Evolutionary conservation across 2,329 filamentous ascomycete species (phyloP), one percentile per base, ranked within the genome.

Genomic region (Penicillium paneum): DNA sequence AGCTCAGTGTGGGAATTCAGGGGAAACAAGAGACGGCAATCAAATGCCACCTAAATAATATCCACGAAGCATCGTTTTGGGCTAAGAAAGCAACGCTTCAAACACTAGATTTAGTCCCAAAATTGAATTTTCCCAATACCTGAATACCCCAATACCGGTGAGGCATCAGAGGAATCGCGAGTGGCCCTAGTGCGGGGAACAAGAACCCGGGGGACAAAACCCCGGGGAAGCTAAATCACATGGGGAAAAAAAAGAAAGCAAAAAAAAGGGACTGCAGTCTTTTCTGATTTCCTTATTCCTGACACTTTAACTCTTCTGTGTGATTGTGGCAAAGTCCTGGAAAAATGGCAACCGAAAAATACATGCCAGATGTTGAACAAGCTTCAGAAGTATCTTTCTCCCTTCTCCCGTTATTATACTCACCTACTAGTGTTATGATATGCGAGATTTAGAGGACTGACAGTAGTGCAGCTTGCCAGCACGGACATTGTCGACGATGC

Each of bases 301-400:
- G 21, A n/a, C 38, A 40, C 29, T 24, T 24, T 5, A 10, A 36
- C 32, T 28, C 24, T 42, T 19, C n/a, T 38, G 36, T 56, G 46
- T n/a, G 17, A 5, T 19, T 13, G 5, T 34, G 38, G 17, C 32
- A 29, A 49, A 15, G 28, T 31, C 31, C 21, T 41, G 32, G 42
- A 52, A 60, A 29, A 26, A 69, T 66, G 62, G 58, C 56, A 26
- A 40, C 51, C n/a, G 62, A 64, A 44, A 62, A 64, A 47, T 36
- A 35, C 26, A 26, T 41, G 21, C 50, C 54, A 15, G 54, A 59
- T 42, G 40, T 62, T 32, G 62, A 61, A 32, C 47, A 57, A 38
- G 46, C 48, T 15, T 49, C 48, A 45, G 59, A 61, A 32, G 59
- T 63, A 56, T 36, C 58, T 58, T 41, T 15, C 26, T 24, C 3